Conservation (phyloP, 2,329 filamentous ascomycete species). For the Taxawa tesnikishii region DNA sequence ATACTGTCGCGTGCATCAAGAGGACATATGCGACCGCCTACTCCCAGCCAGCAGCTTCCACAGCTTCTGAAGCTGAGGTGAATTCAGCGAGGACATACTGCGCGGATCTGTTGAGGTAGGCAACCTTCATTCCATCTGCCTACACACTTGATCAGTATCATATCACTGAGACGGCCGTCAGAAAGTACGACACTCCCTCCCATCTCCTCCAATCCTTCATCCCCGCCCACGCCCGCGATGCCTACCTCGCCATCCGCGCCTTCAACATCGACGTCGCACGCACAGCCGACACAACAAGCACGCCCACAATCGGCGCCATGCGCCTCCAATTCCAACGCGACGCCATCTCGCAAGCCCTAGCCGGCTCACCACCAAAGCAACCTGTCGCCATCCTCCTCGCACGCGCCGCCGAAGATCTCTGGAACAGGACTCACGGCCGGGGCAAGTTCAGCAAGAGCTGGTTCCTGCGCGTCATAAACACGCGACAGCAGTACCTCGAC, state of each 20-base stretch:
- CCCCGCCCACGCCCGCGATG: slow-evolving; percentile 59
- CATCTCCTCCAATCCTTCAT: slow-evolving; percentile 79
- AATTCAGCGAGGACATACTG: slow-evolving; percentile 46
- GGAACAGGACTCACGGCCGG: slow-evolving; percentile 31
- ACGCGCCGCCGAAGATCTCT: slow-evolving; percentile 51
- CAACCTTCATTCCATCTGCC: neutral
- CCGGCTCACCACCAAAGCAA: slow-evolving; percentile 71
- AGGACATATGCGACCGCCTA: slow-evolving; percentile 5
- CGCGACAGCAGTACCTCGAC: slow-evolving; percentile 69
- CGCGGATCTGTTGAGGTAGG: slow-evolving; percentile 42
- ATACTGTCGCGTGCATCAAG: slow-evolving; percentile 4
- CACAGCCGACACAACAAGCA: slow-evolving; percentile 81
- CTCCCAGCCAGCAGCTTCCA: slow-evolving; percentile 11
- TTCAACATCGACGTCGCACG: slow-evolving; percentile 88
- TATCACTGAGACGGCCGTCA: slow-evolving; percentile 22
- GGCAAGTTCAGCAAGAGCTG: slow-evolving; percentile 41
- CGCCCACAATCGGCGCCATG: slow-evolving; percentile 73
- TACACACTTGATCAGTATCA: no score
- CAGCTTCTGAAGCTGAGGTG: slow-evolving; percentile 29
- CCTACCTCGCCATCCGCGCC: slow-evolving; percentile 80
- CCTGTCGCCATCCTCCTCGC: slow-evolving; percentile 79
- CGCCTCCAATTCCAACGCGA: slow-evolving; percentile 95
- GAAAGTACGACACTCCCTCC: slow-evolving; percentile 80
- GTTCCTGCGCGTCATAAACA: slow-evolving; percentile 61
- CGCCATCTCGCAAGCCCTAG: slow-evolving; percentile 63